Percentiles rank a stretch among this genome's conserved stretches.
Evolutionary conservation across 1,284 basidiomycete species (phyloP).

Genomic region (Neonothopanus nambi): DNA sequence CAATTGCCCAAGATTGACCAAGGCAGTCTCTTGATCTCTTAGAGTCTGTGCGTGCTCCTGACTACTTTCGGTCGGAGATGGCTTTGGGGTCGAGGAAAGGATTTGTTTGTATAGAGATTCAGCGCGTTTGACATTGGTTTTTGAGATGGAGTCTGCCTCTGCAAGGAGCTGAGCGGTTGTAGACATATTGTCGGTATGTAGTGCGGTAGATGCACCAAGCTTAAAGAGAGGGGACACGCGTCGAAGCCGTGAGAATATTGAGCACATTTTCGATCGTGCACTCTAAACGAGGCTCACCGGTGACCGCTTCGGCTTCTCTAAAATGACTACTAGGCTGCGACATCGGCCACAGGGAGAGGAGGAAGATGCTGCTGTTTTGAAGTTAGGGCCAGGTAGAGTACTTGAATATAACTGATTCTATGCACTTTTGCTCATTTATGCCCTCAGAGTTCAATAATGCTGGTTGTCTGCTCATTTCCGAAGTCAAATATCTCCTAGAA

Average conservation of each 20-base stretch:
- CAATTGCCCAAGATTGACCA: conserved; percentile 86
- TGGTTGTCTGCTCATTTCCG: conserved; percentile 87
- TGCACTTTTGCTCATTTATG: conserved; percentile 1
- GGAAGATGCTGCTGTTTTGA: conserved; percentile 69
- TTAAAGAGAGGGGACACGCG: conserved; percentile 36
- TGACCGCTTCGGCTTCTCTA: background rate
- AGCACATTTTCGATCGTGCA: background rate
- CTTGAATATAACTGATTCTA: background rate
- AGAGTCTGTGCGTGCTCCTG: conserved; percentile 56
- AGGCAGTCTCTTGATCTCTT: conserved; percentile 83
- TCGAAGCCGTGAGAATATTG: conserved; percentile 36
- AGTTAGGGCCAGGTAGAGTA: conserved; percentile 59
- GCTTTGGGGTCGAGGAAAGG: conserved; percentile 32
- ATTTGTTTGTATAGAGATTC: conserved; percentile 74
- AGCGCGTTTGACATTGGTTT: conserved; percentile 40
- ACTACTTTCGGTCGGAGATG: conserved; percentile 10
- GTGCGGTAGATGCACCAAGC: background rate
- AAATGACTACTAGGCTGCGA: conserved; percentile 44
- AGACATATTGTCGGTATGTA: conserved; percentile 24
- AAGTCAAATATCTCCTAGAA: conserved; percentile 88
- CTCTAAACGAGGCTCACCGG: too few relatives aligned
- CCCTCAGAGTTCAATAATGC: conserved; percentile 84
- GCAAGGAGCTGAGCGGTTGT: conserved; percentile 49
- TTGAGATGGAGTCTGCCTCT: conserved; percentile 46
- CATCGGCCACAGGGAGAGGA: conserved; percentile 57